Conservation (phyloP, 345 rosid genomes). For the Noccaea caerulescens region DNA sequence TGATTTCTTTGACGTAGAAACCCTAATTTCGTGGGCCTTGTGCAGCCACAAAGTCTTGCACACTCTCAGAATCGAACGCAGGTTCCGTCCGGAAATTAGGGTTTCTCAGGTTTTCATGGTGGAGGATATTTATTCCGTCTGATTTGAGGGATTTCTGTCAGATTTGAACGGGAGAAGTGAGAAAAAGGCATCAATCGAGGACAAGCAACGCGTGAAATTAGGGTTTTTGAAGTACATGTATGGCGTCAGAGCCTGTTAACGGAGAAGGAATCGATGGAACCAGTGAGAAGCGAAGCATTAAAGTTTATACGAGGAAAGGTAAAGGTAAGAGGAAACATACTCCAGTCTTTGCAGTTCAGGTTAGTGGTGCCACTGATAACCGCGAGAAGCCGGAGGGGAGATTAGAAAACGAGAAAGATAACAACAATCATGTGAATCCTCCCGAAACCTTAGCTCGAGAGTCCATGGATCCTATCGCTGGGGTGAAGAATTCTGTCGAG, state of each 20-base stretch:
- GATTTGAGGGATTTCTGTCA: slow-evolving; percentile 16
- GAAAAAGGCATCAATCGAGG: slow-evolving; percentile 19
- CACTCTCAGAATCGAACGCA: slow-evolving; percentile 30
- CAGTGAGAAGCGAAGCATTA: slow-evolving; percentile 71
- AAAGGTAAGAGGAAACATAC: slow-evolving; percentile 42
- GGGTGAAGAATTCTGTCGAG: slow-evolving; percentile 7
- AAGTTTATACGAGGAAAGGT: slow-evolving; percentile 80
- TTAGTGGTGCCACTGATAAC: slow-evolving; percentile 16
- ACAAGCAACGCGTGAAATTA: slow-evolving; percentile 26
- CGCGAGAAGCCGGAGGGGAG: slow-evolving; percentile 21
- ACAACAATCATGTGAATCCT: slow-evolving; percentile 33
- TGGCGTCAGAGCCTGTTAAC: slow-evolving; percentile 89
- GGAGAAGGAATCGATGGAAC: slow-evolving; percentile 67
- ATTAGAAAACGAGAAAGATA: slow-evolving; percentile 29
- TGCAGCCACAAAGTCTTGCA: slow-evolving; percentile 6
- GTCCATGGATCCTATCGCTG: slow-evolving; percentile 36
- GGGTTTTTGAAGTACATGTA: slow-evolving; percentile 72
- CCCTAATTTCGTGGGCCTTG: slow-evolving; percentile 31
- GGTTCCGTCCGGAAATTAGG: slow-evolving; percentile 49
- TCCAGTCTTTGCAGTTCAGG: slow-evolving; percentile 26
- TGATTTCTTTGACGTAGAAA: slow-evolving; percentile 5
- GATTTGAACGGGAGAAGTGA: slow-evolving; percentile 14
- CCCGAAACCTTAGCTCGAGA: slow-evolving; percentile 44
- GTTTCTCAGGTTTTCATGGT: slow-evolving; percentile 36
- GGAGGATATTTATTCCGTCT: neutral